Evolutionary conservation across 805 yeast species (phyloP).

Genomic region (Lipomyces starkeyi): DNA sequence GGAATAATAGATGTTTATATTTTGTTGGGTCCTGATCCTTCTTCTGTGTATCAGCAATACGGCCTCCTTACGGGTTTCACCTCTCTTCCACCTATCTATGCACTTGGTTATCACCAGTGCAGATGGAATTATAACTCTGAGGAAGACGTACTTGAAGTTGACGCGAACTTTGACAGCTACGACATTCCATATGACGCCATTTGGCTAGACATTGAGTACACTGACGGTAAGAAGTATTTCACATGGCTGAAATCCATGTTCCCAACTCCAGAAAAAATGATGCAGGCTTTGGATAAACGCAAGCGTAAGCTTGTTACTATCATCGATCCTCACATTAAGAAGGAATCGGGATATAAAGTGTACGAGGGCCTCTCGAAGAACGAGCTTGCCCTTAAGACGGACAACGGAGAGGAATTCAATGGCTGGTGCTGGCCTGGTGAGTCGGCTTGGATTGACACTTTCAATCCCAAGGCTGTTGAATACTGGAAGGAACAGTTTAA

Average conservation of each 20-base stretch:
- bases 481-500: slow-evolving; percentile 66
- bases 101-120: slow-evolving; percentile 94
- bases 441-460: slow-evolving; percentile 89
- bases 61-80: slow-evolving; percentile 76
- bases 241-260: slow-evolving; percentile 83
- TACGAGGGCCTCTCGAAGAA: slow-evolving; percentile 58
- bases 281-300: slow-evolving; percentile 65
- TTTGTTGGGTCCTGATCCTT: slow-evolving; percentile 63
- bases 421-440: slow-evolving; percentile 99
- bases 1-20: slow-evolving; percentile 81
- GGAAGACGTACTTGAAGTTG: slow-evolving; percentile 78
- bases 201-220: slow-evolving; percentile 94
- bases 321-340: slow-evolving; percentile 90
- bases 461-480: slow-evolving; percentile 64
- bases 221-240: slow-evolving; percentile 84
- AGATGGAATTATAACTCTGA: slow-evolving; percentile 96
- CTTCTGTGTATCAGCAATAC: slow-evolving; percentile 64
- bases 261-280: slow-evolving; percentile 75
- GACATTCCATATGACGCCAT: slow-evolving; percentile 86
- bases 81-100: slow-evolving; percentile 72
- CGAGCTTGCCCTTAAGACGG: slow-evolving; percentile 55
- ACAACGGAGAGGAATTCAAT: slow-evolving; percentile 57
- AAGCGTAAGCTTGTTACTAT: slow-evolving; percentile 84
- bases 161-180: slow-evolving; percentile 69
- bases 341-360: slow-evolving; percentile 60